phyloP scores from a whole-genome alignment of 768 basidiomycete species.

The Lactarius quietus region DNA sequence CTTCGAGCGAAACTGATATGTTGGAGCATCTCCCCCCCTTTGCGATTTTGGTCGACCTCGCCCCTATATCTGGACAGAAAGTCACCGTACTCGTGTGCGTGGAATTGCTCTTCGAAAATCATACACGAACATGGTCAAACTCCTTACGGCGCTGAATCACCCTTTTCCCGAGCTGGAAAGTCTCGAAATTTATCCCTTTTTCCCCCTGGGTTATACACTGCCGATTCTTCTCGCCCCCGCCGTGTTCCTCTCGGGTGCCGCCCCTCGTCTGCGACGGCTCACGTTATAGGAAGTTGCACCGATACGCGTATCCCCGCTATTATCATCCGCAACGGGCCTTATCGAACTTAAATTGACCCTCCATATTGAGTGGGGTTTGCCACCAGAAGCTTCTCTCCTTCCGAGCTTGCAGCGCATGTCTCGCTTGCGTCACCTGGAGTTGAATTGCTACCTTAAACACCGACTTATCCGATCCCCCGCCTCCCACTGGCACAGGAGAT shows the following conservation, averaged over 20 bases:
- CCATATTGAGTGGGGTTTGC: too few species aligned
- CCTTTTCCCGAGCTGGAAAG: constrained; percentile 5
- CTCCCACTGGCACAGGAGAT: too few species aligned
- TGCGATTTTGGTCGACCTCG: neutral
- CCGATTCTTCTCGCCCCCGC: neutral
- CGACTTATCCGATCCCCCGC: too few species aligned
- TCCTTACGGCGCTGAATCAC: neutral
- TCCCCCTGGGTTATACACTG: fast-evolving
- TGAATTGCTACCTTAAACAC: neutral
- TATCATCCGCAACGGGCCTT: constrained; percentile 1
- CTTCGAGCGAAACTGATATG: neutral
- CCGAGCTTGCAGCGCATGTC: neutral
- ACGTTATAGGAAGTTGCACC: neutral
- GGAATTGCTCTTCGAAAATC: neutral
- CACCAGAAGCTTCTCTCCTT: neutral
- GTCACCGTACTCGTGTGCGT: neutral
- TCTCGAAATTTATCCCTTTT: neutral
- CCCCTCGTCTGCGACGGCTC: constrained; percentile 1
- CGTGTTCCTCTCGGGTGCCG: neutral
- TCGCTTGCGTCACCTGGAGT: neutral
- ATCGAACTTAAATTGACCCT: neutral
- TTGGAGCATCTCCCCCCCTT: neutral
- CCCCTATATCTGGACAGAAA: neutral
- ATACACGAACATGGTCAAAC: neutral
- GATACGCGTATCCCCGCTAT: neutral